Conservation (phyloP, 352 stramenopile genomes). For the Halophytophthora polymorphica region DNA sequence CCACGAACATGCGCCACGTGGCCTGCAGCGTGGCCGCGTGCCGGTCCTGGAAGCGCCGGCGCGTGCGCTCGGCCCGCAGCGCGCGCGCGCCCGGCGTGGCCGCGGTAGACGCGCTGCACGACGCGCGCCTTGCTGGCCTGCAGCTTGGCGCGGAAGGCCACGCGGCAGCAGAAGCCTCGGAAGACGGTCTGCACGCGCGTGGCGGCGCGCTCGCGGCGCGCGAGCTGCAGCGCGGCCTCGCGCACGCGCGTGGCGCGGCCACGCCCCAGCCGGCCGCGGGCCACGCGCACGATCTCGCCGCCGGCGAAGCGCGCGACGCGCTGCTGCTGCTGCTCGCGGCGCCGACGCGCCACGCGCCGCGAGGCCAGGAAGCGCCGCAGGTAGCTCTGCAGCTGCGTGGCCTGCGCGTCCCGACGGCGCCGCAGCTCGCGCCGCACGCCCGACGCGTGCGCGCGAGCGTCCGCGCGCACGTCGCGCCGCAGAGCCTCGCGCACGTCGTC, state of each 20-base stretch:
- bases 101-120: slow-evolving; percentile 75
- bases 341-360: slow-evolving; percentile 25
- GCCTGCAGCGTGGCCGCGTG: slow-evolving; percentile 83
- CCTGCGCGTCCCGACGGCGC: slow-evolving; percentile 40
- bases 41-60: slow-evolving; percentile 43
- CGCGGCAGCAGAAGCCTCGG: slow-evolving; percentile 60
- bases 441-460: slow-evolving; percentile 51
- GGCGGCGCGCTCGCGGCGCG: slow-evolving; percentile 26
- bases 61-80: slow-evolving; percentile 38
- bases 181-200: slow-evolving; percentile 63
- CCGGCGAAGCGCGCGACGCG: slow-evolving; percentile 50
- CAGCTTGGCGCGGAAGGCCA: slow-evolving; percentile 38
- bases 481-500: slow-evolving; percentile 36
- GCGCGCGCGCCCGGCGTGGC: slow-evolving; percentile 46
- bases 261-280: slow-evolving; percentile 56
- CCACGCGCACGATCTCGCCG: slow-evolving; percentile 61
- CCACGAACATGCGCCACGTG: slow-evolving; percentile 86
- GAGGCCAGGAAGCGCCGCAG: slow-evolving; percentile 53
- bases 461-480: slow-evolving; percentile 36
- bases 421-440: slow-evolving; percentile 42
- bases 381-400: slow-evolving; percentile 52
- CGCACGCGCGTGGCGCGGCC: slow-evolving; percentile 35
- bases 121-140: slow-evolving; percentile 40
- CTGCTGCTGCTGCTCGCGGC: slow-evolving; percentile 33
- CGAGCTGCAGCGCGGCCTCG: slow-evolving; percentile 12